phyloP scores from a whole-genome alignment of 2,329 filamentous ascomycete genomes.

The Leptosphaerulina australis region DNA sequence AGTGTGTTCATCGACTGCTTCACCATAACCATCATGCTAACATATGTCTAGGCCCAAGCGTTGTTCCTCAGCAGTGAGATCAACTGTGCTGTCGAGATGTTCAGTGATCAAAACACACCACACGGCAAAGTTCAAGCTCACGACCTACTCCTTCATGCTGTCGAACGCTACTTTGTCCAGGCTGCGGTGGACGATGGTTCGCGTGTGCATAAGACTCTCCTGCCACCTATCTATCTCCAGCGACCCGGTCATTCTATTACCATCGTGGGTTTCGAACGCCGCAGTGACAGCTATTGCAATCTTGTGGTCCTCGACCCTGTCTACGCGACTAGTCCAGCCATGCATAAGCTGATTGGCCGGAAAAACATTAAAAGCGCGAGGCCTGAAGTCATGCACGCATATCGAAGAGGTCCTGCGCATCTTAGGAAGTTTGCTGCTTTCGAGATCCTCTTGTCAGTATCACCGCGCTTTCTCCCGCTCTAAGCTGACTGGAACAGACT shows the following conservation, averaged over 20 bases:
- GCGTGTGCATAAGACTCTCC: conserved; percentile 71
- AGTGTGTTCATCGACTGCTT: conserved; percentile 52
- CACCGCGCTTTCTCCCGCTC: neutral
- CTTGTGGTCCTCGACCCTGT: conserved; percentile 89
- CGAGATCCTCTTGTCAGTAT: conserved; percentile 73
- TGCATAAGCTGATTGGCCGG: conserved; percentile 64
- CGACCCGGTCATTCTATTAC: conserved; percentile 90
- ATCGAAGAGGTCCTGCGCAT: conserved; percentile 72
- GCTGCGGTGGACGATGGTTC: conserved; percentile 54
- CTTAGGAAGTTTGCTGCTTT: conserved; percentile 75
- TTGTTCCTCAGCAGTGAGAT: conserved; percentile 74
- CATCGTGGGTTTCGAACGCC: conserved; percentile 81
- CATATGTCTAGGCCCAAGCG: conserved; percentile 71
- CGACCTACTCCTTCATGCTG: conserved; percentile 65
- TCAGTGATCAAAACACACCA: conserved; percentile 49
- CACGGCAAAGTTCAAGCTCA: conserved; percentile 56
- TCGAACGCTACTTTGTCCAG: conserved; percentile 76
- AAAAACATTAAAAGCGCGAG: conserved; percentile 55
- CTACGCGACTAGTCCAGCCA: conserved; percentile 70
- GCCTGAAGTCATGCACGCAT: conserved; percentile 64
- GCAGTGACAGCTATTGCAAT: conserved; percentile 66
- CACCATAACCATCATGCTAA: conserved; percentile 16
- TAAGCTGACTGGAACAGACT: conserved; percentile 37
- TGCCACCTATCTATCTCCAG: conserved; percentile 90
- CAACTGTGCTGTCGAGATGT: conserved; percentile 59